Conservation (phyloP, 352 stramenopile species). For the Phytopythium vexans region DNA sequence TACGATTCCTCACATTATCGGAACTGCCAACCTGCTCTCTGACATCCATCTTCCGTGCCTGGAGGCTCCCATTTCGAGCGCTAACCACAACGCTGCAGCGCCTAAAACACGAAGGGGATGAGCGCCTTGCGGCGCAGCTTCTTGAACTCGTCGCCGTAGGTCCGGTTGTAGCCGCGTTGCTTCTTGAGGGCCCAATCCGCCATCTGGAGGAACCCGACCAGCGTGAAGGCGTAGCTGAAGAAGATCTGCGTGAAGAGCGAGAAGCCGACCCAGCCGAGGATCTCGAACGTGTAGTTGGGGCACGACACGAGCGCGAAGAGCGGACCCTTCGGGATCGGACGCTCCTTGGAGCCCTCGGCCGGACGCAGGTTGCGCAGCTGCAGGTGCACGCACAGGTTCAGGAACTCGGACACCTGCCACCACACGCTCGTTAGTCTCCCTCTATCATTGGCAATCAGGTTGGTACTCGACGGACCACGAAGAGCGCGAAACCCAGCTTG, state of each 20-base stretch:
- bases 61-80: not conserved
- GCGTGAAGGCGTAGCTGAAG: slow-evolving; percentile 82
- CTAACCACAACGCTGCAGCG: not conserved
- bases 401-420: slow-evolving; percentile 56
- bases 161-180: slow-evolving; percentile 86
- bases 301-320: slow-evolving; percentile 87
- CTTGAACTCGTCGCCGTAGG: slow-evolving; percentile 85
- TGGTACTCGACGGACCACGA: slow-evolving; percentile 16
- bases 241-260: slow-evolving; percentile 83
- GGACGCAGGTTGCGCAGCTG: slow-evolving; percentile 80
- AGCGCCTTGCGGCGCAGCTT: slow-evolving; percentile 85
- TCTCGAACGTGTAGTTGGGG: slow-evolving; percentile 91
- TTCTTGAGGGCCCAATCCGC: slow-evolving; percentile 89
- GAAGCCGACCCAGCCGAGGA: slow-evolving; percentile 88
- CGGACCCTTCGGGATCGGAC: slow-evolving; percentile 61
- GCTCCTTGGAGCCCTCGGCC: slow-evolving; percentile 68
- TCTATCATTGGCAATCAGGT: not conserved
- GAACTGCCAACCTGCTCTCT: no score
- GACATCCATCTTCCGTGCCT: no score
- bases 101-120: slow-evolving; percentile 81
- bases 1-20: no score
- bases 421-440: not conserved
- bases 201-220: slow-evolving; percentile 87
- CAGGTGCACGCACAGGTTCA: slow-evolving; percentile 85
- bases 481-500: slow-evolving; percentile 52